Evolutionary conservation across 2,329 filamentous ascomycete species (phyloP), one percentile per base, ranked within the genome.

Genomic region (Verticillium isaacii): DNA sequence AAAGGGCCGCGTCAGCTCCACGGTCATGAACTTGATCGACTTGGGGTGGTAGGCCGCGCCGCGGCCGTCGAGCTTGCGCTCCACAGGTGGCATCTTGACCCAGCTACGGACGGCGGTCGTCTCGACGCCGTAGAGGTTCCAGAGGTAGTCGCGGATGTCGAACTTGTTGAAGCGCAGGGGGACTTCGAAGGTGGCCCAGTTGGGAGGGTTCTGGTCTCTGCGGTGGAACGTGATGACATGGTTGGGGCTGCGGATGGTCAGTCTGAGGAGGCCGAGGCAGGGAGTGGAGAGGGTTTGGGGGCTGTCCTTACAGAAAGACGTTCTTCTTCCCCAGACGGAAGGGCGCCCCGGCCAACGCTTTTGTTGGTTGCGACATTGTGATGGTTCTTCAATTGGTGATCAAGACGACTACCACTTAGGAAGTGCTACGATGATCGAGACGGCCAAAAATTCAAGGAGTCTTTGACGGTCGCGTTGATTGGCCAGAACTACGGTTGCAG

Each of bases 101-200:
- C 86, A 94, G 60, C 91, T 93, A 64, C 94, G 90, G 65, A 98
- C 87, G 67, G 82, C 82, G 59, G 86, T 79, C 60, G 89, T 86
- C 66, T 88, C 84, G 64, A 98, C 88, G 64, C 85, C 83, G 82
- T 99, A 99, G 54, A 85, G 85, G 75, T 96, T 88, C 80, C 86
- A 91, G 65, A 99, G 89, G 80, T 98, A 99, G 80, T 97, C 93
- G 75, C 93, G 91, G 52, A 99, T 80, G 75, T 99, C 95, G 76
- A 98, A 89, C 80, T 99, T 99, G 82, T 92, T 96, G 82, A 97
- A 93, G 69, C 86, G 88, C 69, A 98, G 84, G 12, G 95, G 95
- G 36, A 97, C 94, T 71, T 89, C 84, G 85, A 99, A 99, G 70
- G 88, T 89, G 66, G 94, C 95, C 74, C 91, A 92, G 74, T 88